Evolutionary conservation across 2,329 filamentous ascomycete species (phyloP).

Genomic region (Magnaporthiopsis poae): DNA sequence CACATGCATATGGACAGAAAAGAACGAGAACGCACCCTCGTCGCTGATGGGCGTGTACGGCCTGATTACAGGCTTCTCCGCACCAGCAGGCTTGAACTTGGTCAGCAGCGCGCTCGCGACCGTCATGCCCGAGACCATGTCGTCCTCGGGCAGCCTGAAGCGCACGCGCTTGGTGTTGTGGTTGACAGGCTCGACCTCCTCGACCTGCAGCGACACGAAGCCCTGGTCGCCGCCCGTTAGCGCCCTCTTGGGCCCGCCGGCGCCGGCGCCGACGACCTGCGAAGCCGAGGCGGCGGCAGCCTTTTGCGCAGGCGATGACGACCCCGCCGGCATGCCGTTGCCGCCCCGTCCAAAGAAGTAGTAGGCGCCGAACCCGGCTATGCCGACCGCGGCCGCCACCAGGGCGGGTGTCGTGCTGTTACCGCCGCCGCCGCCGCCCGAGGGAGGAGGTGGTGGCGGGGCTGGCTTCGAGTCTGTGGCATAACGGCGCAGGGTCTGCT

Average conservation of each 20-base stretch:
- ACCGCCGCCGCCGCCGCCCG: slow-evolving; percentile 36
- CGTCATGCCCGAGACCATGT: slow-evolving; percentile 72
- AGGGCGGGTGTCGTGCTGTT: slow-evolving; percentile 48
- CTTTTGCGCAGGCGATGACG: slow-evolving; percentile 39
- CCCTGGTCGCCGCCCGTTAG: slow-evolving; percentile 83
- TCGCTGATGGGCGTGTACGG: slow-evolving; percentile 90
- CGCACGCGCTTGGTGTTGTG: slow-evolving; percentile 91
- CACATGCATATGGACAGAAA: background rate
- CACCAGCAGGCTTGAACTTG: slow-evolving; percentile 76
- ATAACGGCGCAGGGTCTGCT: slow-evolving; percentile 52
- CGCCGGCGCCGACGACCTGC: slow-evolving; percentile 27
- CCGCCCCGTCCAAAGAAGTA: slow-evolving; percentile 39
- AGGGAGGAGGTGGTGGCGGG: slow-evolving; percentile 33
- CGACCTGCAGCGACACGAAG: slow-evolving; percentile 71
- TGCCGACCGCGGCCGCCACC: slow-evolving; percentile 47
- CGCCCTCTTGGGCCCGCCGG: slow-evolving; percentile 34
- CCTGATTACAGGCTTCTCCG: slow-evolving; percentile 75
- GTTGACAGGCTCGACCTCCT: slow-evolving; percentile 70
- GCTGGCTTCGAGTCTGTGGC: slow-evolving; percentile 47
- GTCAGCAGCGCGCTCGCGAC: slow-evolving; percentile 83
- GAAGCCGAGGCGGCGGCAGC: slow-evolving; percentile 43
- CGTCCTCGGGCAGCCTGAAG: slow-evolving; percentile 75
- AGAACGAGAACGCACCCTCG: slow-evolving; percentile 49
- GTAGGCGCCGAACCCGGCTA: slow-evolving; percentile 49
- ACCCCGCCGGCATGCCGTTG: slow-evolving; percentile 16